Percentiles rank a stretch among this genome's conserved stretches.
These are phyloP conservation scores for Astragalus glycyphyllos DNA, from an alignment of 306 rosid genomes.

Conservation along the genomic window DNA sequence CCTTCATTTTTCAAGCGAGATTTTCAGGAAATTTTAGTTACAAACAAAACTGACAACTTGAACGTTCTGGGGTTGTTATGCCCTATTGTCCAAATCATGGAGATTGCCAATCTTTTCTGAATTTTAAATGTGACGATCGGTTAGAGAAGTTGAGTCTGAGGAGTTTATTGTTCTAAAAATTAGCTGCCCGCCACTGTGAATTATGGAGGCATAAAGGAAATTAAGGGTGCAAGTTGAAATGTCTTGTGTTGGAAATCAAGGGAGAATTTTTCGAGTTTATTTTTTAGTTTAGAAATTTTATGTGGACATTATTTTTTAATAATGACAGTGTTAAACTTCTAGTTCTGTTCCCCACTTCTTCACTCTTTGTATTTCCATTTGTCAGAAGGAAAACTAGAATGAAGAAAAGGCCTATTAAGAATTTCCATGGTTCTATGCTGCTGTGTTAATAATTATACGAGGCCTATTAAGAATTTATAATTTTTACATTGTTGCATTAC, in stretches of 20 bases:
- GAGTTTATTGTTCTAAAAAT: neutral
- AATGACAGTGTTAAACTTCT: slow-evolving; percentile 12
- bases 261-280: slow-evolving; percentile 3
- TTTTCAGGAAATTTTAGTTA: neutral
- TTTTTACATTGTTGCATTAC: slow-evolving; percentile 1
- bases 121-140: neutral
- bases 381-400: slow-evolving; percentile 20
- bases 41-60: neutral
- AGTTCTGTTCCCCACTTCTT: slow-evolving; percentile 6
- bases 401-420: slow-evolving; percentile 8
- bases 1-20: neutral
- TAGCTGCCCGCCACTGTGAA: slow-evolving; percentile 1
- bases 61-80: neutral
- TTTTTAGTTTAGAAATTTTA: neutral
- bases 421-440: slow-evolving; percentile 1
- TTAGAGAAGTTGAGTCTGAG: neutral
- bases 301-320: neutral
- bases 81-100: neutral
- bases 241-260: neutral
- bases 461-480: too few species aligned
- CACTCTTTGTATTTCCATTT: slow-evolving; percentile 26
- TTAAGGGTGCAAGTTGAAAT: slow-evolving; percentile 17
- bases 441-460: neutral
- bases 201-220: slow-evolving; percentile 22
- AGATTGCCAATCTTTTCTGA: neutral